Conservation (phyloP, 75 land plant species). For the Azolla pinnata region DNA sequence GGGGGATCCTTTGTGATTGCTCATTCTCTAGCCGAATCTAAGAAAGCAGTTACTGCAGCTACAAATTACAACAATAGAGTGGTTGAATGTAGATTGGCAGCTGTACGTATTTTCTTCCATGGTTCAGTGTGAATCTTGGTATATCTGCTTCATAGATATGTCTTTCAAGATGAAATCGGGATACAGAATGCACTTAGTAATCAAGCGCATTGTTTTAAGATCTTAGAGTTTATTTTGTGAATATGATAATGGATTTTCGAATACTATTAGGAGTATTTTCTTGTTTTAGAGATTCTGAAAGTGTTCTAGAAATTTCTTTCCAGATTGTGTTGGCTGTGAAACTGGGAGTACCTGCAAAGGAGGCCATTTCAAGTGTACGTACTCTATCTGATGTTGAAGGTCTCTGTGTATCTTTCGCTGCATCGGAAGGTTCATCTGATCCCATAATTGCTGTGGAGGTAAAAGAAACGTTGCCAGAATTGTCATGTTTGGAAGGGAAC, state of each 20-base stretch:
- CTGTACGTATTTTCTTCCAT: constrained; percentile 48
- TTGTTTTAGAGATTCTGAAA: too few species aligned
- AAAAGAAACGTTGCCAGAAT: background rate
- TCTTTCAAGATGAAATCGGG: too few species aligned
- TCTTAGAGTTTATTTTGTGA: background rate
- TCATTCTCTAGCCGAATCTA: constrained; percentile 87
- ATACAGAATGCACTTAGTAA: too few species aligned
- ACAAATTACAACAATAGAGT: constrained; percentile 95
- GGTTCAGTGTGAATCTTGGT: too few species aligned
- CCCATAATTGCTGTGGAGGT: constrained; percentile 90
- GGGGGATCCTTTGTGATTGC: constrained; percentile 91
- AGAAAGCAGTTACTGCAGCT: constrained; percentile 96
- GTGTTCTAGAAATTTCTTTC: too few species aligned
- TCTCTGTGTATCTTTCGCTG: constrained; percentile 70
- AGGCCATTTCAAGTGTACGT: constrained; percentile 53
- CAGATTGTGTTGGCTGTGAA: constrained; percentile 90
- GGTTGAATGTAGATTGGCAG: constrained; percentile 91
- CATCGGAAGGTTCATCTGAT: constrained; percentile 48
- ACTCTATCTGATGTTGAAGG: constrained; percentile 96
- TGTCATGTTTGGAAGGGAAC: background rate
- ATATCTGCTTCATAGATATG: too few species aligned
- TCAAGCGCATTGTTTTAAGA: too few species aligned
- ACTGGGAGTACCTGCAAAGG: constrained; percentile 66
- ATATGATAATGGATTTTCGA: too few species aligned
- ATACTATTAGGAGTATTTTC: too few species aligned